A percentile compares a stretch with the other conserved stretches of the same genome.
Evolutionary conservation across 2,329 filamentous ascomycete species (phyloP).

Genomic region (Rutstroemia sp.): DNA sequence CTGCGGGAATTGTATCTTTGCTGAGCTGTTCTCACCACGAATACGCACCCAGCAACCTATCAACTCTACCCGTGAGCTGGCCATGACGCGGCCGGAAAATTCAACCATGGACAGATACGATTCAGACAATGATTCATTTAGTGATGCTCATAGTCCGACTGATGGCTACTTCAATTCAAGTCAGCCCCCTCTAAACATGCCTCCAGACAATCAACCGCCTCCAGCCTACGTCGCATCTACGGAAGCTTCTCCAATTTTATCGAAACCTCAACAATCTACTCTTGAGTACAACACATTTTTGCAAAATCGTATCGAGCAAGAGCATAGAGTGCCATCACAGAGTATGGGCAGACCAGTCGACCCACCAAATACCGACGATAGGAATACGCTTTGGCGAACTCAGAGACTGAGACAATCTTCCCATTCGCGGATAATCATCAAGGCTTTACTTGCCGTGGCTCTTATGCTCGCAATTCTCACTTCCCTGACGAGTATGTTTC

Average conservation of each 20-base stretch:
- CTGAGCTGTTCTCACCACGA: background rate
- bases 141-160: constrained; percentile 23
- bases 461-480: constrained; percentile 13
- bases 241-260: background rate
- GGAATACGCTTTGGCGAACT: constrained; percentile 16
- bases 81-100: constrained; percentile 18
- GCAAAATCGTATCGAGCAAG: constrained; percentile 20
- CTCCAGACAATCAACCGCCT: constrained; percentile 15
- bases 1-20: background rate
- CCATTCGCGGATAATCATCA: constrained; percentile 9
- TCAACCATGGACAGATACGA: constrained; percentile 18
- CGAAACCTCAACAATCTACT: constrained; percentile 1
- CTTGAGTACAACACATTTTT: constrained; percentile 22
- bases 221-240: constrained; percentile 19
- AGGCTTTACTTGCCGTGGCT: constrained; percentile 14
- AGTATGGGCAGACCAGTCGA: constrained; percentile 24
- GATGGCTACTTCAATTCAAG: constrained; percentile 27
- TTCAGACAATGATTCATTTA: constrained; percentile 22
- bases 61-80: too few relatives aligned
- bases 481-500: background rate
- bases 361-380: constrained; percentile 15
- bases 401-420: constrained; percentile 3
- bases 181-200: constrained; percentile 10
- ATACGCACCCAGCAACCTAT: too few relatives aligned
- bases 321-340: constrained; percentile 17